A percentile compares a stretch with the other conserved stretches of the same genome.
Evolutionary conservation across 2,329 filamentous ascomycete genomes (phyloP).

Genomic region (Calonectria multiphialidica): DNA sequence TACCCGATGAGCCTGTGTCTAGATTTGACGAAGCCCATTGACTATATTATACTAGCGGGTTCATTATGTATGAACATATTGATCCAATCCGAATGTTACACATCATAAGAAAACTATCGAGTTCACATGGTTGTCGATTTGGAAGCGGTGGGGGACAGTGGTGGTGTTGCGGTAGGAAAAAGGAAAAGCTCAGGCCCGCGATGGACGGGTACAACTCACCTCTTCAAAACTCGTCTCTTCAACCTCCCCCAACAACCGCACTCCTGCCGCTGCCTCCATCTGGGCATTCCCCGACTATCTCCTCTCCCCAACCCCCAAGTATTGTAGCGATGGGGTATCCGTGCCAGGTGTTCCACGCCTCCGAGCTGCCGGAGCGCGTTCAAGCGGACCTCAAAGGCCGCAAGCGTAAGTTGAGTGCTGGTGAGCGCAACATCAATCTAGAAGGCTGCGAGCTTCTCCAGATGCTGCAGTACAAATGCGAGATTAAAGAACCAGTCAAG

Average conservation of each 20-base stretch:
- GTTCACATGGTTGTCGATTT: not conserved
- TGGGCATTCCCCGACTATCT: not conserved
- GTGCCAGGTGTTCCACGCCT: conserved; percentile 65
- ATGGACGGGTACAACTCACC: conserved; percentile 55
- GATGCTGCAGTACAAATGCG: conserved; percentile 72
- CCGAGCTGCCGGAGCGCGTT: conserved; percentile 61
- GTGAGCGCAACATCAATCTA: conserved; percentile 60
- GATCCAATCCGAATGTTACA: too few species aligned
- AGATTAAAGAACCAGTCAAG: conserved; percentile 61
- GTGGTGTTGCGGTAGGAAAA: conserved; percentile 8
- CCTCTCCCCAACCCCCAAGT: too few species aligned
- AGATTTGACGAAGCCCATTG: not conserved
- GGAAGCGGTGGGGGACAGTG: not conserved
- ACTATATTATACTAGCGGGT: too few species aligned
- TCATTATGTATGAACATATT: too few species aligned
- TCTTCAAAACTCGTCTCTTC: conserved; percentile 70
- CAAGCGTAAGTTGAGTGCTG: conserved; percentile 63
- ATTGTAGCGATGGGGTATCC: conserved; percentile 67
- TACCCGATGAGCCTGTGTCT: not conserved
- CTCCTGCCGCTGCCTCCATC: conserved; percentile 59
- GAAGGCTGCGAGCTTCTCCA: conserved; percentile 67
- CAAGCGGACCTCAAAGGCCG: conserved; percentile 63
- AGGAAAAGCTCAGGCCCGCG: conserved; percentile 29
- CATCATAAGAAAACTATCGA: not conserved
- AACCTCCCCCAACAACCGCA: conserved; percentile 64